Base-by-base conservation (phyloP, 73 alveolate genomes). In the Tetrahymena borealis region DNA sequence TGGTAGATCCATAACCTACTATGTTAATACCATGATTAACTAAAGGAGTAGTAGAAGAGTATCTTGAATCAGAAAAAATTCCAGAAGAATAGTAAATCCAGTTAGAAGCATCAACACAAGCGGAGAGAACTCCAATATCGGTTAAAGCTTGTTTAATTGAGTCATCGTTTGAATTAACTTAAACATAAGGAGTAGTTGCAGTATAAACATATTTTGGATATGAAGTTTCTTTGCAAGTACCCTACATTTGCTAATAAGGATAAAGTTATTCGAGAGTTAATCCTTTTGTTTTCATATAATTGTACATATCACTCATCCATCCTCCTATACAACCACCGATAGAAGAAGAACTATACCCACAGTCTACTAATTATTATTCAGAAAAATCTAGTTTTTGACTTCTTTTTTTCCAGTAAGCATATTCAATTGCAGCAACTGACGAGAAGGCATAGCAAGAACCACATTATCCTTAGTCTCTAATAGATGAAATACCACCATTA, bases 241-340 rank as follows among this genome's bases (percentile, higher is more conserved):
- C 28, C 9, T 60, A 4, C 24, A n/a, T n/a, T n/a, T n/a, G n/a
- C n/a, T n/a, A n/a, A n/a, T 39, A 39, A 40, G 94, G 94, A 39
- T 91, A 91, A 91, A 39, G 42, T 16, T 38, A 39, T 91, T 91
- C 18, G 18, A 60, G 31, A 12, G 94, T 40, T 33, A 91, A 35
- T 36, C n/a, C n/a, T n/a, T n/a, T n/a, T n/a, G n/a, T n/a, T n/a
- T n/a, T n/a, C n/a, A n/a, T n/a, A n/a, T n/a, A n/a, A n/a, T n/a
- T n/a, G n/a, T n/a, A n/a, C n/a, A n/a, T n/a, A n/a, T 92, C 90
- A 90, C 78, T 93, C 96, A 94, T 93, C 79, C 42, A 93, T 91
- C 98, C 98, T 79, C 98, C 98, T 42, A 90, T 78, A 93, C 98
- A 96, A 38, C 98, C 98, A 20, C 91, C 93, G 90, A 93, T 92